Base-by-base conservation (phyloP, 2,329 filamentous ascomycete genomes). In the Colletotrichum costaricense region DNA sequence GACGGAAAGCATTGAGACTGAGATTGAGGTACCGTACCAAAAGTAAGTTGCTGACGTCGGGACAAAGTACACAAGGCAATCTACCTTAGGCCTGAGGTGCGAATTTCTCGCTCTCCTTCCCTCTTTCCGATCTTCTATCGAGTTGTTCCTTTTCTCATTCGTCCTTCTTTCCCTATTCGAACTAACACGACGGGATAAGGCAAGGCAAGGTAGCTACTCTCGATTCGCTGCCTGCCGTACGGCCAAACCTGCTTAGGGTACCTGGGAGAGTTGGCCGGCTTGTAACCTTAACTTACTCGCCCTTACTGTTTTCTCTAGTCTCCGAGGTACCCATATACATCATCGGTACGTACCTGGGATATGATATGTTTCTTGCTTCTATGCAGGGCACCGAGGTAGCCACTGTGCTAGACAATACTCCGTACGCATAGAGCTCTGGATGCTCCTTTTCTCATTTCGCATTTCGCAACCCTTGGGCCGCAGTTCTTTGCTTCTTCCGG, bases 401-500 rank as follows among this genome's bases (percentile, higher is more conserved):
- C 38, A 63, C 38, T 24, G 46, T n/a, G 16, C 24, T 42, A 28
- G 11, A 12, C 11, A 35, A 35, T 35, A 12, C 33, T 35, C 33
- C 33, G 33, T 35, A 35, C 30, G 30, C 30, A 33, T 35, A 35
- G 14, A 38, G 22, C 58, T 62, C 35, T 4, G 28, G 16, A n/a
- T 24, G 16, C 16, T 24, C 38, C 7, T 28, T 49, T n/a, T 62
- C 59, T 26, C 19, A 24, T 63, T 16, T 16, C 42, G 33, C 69
- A 65, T 63, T 16, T 16, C 26, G 26, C 69, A 65, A 38, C 38
- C 54, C 35, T 64, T 38, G 67, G 30, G 28, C 59, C 22, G 35
- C 22, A 28, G 63, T 67, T 64, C 64, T 55, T 63, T 68, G 56
- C 69, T 63, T 59, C 57, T 72, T 57, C 14, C 63, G 55, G 35